phyloP scores from a whole-genome alignment of 2,329 filamentous ascomycete species.

The Coniosporium tulheliwenetii region DNA sequence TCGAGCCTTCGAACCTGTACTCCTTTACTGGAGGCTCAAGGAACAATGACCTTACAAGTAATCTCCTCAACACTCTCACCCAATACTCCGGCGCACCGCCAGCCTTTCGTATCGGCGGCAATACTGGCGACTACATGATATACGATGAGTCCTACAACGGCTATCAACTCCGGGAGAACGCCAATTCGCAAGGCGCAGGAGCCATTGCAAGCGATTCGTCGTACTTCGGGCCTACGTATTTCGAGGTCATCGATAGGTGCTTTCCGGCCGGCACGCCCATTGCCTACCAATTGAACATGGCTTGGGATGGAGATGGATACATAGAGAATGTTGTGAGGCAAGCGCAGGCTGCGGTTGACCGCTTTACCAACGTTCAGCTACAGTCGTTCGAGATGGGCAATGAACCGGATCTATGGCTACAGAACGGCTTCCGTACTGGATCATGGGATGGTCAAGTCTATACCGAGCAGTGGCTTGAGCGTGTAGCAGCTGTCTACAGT shows the following conservation, averaged over 20 bases:
- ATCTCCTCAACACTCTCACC: conserved; percentile 32
- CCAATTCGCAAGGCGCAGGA: conserved; percentile 22
- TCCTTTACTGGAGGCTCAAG: conserved; percentile 30
- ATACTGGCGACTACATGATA: conserved; percentile 35
- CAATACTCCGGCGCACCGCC: conserved; percentile 32
- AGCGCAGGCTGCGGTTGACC: conserved; percentile 22
- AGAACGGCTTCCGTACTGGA: conserved; percentile 29
- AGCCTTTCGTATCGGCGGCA: conserved; percentile 34
- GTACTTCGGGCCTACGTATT: conserved; percentile 31
- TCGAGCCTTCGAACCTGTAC: conserved; percentile 37
- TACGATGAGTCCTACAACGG: conserved; percentile 21
- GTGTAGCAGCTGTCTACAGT: conserved; percentile 27
- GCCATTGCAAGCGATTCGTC: conserved; percentile 25
- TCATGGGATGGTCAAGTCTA: conserved; percentile 28
- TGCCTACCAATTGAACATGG: conserved; percentile 34
- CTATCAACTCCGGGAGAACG: conserved; percentile 23
- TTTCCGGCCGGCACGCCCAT: conserved; percentile 34
- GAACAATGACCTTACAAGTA: conserved; percentile 29
- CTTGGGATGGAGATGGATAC: conserved; percentile 29
- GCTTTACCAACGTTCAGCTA: conserved; percentile 21
- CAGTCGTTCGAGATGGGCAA: conserved; percentile 28
- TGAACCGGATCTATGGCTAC: conserved; percentile 24
- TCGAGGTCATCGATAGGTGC: conserved; percentile 27
- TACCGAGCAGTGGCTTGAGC: conserved; percentile 28
- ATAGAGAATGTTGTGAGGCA: conserved; percentile 24